Percentiles rank a stretch among this genome's conserved stretches.
Evolutionary conservation across 257 asterid species (phyloP).

Genomic region (Lycium barbarum): DNA sequence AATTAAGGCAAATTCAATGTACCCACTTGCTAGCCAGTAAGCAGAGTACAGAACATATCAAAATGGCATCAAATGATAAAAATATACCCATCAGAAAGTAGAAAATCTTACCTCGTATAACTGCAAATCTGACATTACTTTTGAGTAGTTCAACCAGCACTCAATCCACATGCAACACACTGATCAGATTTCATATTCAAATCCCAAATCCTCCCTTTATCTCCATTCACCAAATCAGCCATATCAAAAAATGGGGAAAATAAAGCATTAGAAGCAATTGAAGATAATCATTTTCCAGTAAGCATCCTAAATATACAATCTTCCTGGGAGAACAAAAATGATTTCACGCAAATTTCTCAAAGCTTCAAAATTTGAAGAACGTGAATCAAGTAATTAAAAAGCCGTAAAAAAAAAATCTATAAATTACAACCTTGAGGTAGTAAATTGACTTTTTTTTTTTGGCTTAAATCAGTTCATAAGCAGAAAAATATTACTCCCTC

Average conservation of each 20-base stretch:
- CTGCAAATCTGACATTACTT: constrained; percentile 72
- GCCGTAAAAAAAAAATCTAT: neutral
- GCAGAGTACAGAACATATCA: neutral
- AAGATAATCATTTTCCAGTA: constrained; percentile 16
- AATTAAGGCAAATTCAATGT: constrained; percentile 3
- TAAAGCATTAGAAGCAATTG: constrained; percentile 37
- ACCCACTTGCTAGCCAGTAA: constrained; percentile 8
- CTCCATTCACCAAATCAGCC: constrained; percentile 43
- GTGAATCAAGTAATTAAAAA: neutral
- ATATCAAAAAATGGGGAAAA: constrained; percentile 32
- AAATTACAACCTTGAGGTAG: neutral
- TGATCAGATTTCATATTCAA: constrained; percentile 47
- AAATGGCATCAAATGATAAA: neutral
- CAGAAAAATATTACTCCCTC: no score
- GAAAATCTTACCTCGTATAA: constrained; percentile 55
- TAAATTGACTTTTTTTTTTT: neutral
- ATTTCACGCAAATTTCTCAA: neutral
- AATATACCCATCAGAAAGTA: neutral
- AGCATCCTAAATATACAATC: neutral
- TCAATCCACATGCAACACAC: constrained; percentile 44
- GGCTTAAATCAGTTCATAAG: no score
- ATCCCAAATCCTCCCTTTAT: constrained; percentile 43
- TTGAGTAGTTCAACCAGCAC: constrained; percentile 54
- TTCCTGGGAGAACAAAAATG: neutral
- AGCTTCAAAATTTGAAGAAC: neutral